phyloP scores from a whole-genome alignment of 805 yeast species.

The Saccharomycopsis fermentans region DNA sequence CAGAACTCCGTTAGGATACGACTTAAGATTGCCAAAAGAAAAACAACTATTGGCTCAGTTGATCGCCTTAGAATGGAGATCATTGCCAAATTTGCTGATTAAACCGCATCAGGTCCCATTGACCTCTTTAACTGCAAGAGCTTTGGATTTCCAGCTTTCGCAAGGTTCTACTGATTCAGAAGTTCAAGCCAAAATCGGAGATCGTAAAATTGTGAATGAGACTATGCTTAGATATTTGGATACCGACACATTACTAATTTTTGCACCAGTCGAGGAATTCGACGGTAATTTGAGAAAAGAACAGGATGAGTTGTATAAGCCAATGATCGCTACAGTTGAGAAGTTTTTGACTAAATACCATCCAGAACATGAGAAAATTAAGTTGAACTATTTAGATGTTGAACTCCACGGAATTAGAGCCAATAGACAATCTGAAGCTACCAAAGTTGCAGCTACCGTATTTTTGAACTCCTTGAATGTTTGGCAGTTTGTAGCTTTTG shows the following conservation, averaged over 20 bases:
- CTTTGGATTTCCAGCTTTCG: constrained; percentile 54
- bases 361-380: constrained; percentile 25
- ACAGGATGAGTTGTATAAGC: constrained; percentile 72
- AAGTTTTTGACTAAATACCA: constrained; percentile 36
- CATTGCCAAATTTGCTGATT: constrained; percentile 53
- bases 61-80: constrained; percentile 81
- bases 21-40: constrained; percentile 48
- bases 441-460: constrained; percentile 48
- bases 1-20: constrained; percentile 75
- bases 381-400: constrained; percentile 59
- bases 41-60: constrained; percentile 61
- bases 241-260: constrained; percentile 85
- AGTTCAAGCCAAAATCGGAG: constrained; percentile 54
- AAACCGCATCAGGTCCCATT: constrained; percentile 76
- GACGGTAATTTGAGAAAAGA: constrained; percentile 70
- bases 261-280: constrained; percentile 71
- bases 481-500: constrained; percentile 83
- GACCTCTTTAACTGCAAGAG: constrained; percentile 79
- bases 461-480: constrained; percentile 56
- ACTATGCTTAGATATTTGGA: constrained; percentile 75
- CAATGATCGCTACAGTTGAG: constrained; percentile 62
- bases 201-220: constrained; percentile 41
- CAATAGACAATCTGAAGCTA: constrained; percentile 53
- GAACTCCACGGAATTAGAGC: constrained; percentile 77
- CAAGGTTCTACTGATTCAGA: constrained; percentile 28